These are phyloP conservation scores for Ganoderma sinense DNA, from an alignment of 1,284 basidiomycete genomes.

Conservation along the genomic window DNA sequence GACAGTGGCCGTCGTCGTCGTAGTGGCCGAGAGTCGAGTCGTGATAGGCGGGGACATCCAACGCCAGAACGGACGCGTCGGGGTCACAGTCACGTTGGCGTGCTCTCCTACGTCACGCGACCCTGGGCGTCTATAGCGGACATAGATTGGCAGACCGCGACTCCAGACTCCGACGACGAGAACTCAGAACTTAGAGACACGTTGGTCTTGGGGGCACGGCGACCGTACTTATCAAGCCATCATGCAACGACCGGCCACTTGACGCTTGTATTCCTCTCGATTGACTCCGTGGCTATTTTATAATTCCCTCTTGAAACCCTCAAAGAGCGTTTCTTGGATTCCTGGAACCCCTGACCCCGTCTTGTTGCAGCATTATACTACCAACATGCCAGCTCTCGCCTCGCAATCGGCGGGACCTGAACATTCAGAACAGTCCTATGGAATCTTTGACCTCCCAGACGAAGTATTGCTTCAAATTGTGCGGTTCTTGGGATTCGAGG, in stretches of 20 bases:
- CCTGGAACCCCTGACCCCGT: background rate
- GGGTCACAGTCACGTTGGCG: conserved; percentile 27
- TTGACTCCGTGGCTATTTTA: too few species aligned
- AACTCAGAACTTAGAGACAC: too few species aligned
- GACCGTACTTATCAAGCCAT: too few species aligned
- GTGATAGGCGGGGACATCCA: background rate
- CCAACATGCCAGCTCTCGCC: background rate
- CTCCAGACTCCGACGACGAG: background rate
- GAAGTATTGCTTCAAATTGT: conserved; percentile 37
- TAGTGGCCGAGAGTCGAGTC: background rate
- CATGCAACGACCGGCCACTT: too few species aligned
- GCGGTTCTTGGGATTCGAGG: conserved; percentile 24
- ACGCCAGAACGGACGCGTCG: conserved; percentile 17
- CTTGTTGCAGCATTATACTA: background rate
- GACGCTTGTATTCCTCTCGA: too few species aligned
- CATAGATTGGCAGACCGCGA: background rate
- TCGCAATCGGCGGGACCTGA: background rate
- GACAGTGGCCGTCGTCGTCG: background rate
- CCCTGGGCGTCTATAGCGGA: background rate
- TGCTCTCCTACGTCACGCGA: conserved; percentile 10
- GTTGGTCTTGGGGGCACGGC: too few species aligned
- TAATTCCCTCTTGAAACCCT: background rate
- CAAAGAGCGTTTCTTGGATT: background rate
- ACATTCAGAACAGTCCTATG: background rate
- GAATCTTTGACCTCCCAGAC: conserved; percentile 28